phyloP scores from a whole-genome alignment of 495 filamentous ascomycete species.

The Pyrenula massariospora region DNA sequence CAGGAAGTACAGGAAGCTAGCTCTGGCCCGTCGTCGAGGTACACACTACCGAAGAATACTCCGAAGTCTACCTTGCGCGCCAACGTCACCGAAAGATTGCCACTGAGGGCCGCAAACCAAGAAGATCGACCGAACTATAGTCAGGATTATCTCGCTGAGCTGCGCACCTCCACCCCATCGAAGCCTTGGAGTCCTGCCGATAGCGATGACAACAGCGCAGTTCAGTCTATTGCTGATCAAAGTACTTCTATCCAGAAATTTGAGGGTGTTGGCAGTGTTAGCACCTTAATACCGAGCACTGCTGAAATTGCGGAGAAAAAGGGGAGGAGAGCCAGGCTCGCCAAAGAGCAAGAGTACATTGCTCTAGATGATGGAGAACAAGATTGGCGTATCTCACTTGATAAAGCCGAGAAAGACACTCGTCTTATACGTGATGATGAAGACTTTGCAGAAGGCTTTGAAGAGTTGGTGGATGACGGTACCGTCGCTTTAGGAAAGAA shows the following conservation, averaged over 20 bases:
- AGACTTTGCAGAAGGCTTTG: slow-evolving; percentile 89
- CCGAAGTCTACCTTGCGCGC: background rate
- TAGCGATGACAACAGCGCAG: background rate
- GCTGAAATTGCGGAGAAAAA: slow-evolving; percentile 92
- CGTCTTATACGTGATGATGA: slow-evolving; percentile 82
- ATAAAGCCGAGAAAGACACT: slow-evolving; percentile 44
- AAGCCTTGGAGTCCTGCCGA: slow-evolving; percentile 41
- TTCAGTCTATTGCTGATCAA: background rate
- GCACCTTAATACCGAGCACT: slow-evolving; percentile 57
- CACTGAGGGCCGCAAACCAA: slow-evolving; percentile 43
- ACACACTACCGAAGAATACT: background rate
- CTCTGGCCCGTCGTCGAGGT: background rate
- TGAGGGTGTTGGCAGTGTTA: background rate
- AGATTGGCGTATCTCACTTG: slow-evolving; percentile 29
- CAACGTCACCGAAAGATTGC: slow-evolving; percentile 20
- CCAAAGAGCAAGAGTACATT: slow-evolving; percentile 72
- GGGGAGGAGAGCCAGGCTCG: slow-evolving; percentile 66
- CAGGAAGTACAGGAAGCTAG: background rate
- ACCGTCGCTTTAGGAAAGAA: slow-evolving; percentile 65
- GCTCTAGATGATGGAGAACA: slow-evolving; percentile 44
- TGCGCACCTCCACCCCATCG: slow-evolving; percentile 70
- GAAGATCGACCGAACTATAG: slow-evolving; percentile 76
- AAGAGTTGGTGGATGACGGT: slow-evolving; percentile 82
- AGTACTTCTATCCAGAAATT: background rate
- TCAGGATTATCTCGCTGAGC: slow-evolving; percentile 73